These are phyloP conservation scores for Geotrichum restrictum DNA, from an alignment of 1,139 yeast genomes.

Conservation along the genomic window DNA sequence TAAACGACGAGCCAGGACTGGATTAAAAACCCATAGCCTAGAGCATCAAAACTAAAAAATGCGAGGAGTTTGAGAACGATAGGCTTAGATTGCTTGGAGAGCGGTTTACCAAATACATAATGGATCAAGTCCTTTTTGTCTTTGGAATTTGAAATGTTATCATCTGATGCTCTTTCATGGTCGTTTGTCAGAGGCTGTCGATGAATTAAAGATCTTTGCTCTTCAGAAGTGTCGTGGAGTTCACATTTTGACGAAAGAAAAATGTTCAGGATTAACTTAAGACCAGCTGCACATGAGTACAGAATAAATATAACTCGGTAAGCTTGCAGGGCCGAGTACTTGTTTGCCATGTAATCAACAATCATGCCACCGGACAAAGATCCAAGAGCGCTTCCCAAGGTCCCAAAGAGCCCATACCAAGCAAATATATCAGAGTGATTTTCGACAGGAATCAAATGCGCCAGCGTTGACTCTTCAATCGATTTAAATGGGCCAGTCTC, in stretches of 20 bases:
- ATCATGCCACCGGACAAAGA: constrained; percentile 60
- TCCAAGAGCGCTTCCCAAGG: constrained; percentile 75
- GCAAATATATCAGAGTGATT: constrained; percentile 76
- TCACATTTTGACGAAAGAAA: constrained; percentile 58
- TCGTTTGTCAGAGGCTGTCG: background rate
- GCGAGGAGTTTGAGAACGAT: constrained; percentile 43
- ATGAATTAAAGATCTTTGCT: constrained; percentile 7
- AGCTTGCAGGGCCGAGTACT: constrained; percentile 40
- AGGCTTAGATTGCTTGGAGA: constrained; percentile 23
- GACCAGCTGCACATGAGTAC: constrained; percentile 54
- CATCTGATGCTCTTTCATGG: background rate
- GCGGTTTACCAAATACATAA: constrained; percentile 21
- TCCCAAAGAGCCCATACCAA: constrained; percentile 60
- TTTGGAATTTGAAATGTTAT: background rate
- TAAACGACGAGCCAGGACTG: constrained; percentile 85
- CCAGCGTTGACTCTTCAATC: constrained; percentile 80
- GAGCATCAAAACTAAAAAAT: constrained; percentile 68
- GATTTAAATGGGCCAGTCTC: constrained; percentile 93
- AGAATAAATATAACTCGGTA: constrained; percentile 58
- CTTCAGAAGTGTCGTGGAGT: constrained; percentile 23
- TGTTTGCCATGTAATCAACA: constrained; percentile 46
- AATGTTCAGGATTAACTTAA: constrained; percentile 55
- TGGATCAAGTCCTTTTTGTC: constrained; percentile 5
- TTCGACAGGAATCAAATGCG: constrained; percentile 66
- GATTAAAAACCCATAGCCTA: constrained; percentile 86